Percentiles rank a stretch among this genome's conserved stretches.
Conservation (phyloP, 2,329 filamentous ascomycete genomes). For the Aspergillus tamarii region DNA sequence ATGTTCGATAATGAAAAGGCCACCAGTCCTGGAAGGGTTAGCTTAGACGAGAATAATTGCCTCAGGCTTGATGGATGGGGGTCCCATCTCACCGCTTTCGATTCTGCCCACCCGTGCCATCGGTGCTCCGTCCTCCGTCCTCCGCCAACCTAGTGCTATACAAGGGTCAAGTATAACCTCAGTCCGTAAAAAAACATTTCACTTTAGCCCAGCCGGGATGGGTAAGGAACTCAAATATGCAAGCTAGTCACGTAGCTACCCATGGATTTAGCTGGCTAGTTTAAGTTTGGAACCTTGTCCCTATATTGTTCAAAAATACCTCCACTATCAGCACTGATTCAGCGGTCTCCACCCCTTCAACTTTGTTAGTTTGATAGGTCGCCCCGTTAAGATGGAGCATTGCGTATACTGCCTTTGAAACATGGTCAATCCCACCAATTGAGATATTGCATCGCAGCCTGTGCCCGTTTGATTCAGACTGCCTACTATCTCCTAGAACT, state of each 20-base stretch:
- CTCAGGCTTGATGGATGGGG: neutral
- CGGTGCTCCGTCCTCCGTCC: neutral
- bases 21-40: neutral
- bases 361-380: neutral
- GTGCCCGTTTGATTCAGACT: too few relatives aligned
- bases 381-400: neutral
- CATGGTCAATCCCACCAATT: neutral
- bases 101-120: neutral
- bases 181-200: neutral
- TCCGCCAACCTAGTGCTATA: neutral
- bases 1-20: neutral
- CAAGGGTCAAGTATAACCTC: neutral
- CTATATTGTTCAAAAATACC: neutral
- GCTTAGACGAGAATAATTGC: neutral
- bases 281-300: neutral
- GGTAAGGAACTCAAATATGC: neutral
- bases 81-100: constrained; percentile 1
- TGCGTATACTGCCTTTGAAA: neutral
- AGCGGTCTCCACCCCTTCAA: neutral
- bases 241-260: neutral
- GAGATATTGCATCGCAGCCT: neutral
- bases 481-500: neutral
- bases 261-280: neutral
- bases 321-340: neutral
- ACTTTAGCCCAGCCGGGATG: neutral